Evolutionary conservation across 352 stramenopile species (phyloP).

Genomic region (Poterioochromonas sp.): DNA sequence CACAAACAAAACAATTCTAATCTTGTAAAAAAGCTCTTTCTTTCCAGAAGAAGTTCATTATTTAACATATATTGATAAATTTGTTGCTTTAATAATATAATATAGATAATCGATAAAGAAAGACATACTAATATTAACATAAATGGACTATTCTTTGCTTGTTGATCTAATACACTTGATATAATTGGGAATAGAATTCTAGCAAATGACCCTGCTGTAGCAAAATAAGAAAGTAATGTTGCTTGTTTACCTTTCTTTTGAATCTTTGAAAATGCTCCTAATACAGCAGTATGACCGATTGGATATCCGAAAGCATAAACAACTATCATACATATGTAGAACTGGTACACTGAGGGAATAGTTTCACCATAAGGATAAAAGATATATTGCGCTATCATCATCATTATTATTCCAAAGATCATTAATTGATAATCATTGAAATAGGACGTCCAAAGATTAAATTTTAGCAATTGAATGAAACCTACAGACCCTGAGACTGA

Average conservation of each 20-base stretch:
- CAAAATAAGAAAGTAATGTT: not conserved
- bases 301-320: slow-evolving; percentile 15
- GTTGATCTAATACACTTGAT: not conserved
- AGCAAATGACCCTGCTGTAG: not conserved
- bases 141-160: not conserved
- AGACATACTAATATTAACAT: slow-evolving; percentile 45
- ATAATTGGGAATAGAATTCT: slow-evolving; percentile 1
- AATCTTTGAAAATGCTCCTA: slow-evolving; percentile 23
- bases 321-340: not conserved
- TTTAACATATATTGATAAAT: too few species aligned
- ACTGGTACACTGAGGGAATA: not conserved
- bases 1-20: too few species aligned
- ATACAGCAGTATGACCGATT: slow-evolving; percentile 1
- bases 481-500: not conserved
- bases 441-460: not conserved
- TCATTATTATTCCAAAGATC: not conserved
- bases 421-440: not conserved
- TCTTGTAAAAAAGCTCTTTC: too few species aligned
- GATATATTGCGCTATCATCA: not conserved
- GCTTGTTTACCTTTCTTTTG: not conserved
- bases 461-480: not conserved
- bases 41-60: too few species aligned
- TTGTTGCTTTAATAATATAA: too few species aligned
- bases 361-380: not conserved
- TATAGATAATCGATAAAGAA: too few species aligned